Percentiles rank a stretch among this genome's conserved stretches.
These are phyloP conservation scores for Durotheca rogersii DNA, from an alignment of 495 filamentous ascomycete species.

Conservation along the genomic window DNA sequence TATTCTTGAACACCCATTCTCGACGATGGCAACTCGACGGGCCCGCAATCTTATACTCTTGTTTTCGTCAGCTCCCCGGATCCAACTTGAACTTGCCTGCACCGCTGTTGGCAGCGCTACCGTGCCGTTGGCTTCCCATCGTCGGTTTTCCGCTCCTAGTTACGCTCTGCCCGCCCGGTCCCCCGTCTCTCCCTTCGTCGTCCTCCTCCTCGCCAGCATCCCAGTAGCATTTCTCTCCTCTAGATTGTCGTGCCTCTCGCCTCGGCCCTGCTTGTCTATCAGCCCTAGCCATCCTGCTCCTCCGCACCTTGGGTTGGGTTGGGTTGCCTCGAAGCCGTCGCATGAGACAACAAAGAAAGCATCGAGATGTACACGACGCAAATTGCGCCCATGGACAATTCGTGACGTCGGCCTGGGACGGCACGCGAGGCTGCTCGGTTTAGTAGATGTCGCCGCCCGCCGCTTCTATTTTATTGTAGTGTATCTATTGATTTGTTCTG, in stretches of 20 bases:
- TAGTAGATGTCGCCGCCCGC: slow-evolving; percentile 29
- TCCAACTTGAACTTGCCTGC: slow-evolving; percentile 2
- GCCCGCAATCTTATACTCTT: neutral
- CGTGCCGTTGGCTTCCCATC: slow-evolving; percentile 5
- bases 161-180: neutral
- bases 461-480: too few species aligned
- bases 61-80: slow-evolving; percentile 10
- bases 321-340: slow-evolving; percentile 21
- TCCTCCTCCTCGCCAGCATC: neutral
- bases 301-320: slow-evolving; percentile 29
- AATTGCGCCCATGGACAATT: slow-evolving; percentile 8
- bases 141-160: slow-evolving; percentile 6
- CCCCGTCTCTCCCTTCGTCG: neutral
- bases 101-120: neutral
- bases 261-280: neutral
- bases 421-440: slow-evolving; percentile 14
- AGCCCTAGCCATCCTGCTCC: slow-evolving; percentile 3
- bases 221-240: neutral
- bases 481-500: too few species aligned
- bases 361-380: neutral
- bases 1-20: slow-evolving; percentile 22
- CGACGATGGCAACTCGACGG: slow-evolving; percentile 18
- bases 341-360: slow-evolving; percentile 2
- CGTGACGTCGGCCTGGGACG: slow-evolving; percentile 21
- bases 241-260: neutral